Evolutionary conservation across 2,329 filamentous ascomycete species (phyloP).

Genomic region (Trichoderma brevicompactum): DNA sequence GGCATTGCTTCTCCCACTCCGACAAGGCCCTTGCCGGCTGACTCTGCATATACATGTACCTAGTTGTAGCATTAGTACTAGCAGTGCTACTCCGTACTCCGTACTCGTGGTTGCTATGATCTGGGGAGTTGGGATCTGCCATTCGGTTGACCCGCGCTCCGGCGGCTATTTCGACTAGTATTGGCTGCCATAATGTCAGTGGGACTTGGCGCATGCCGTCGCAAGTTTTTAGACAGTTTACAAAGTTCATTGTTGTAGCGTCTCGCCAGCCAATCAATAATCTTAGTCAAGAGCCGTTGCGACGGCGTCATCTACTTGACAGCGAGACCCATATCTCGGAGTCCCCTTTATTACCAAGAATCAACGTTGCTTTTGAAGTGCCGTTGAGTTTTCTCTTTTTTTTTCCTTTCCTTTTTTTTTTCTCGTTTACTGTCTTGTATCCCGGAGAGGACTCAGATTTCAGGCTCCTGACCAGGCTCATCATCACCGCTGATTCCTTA

Average conservation of each 20-base stretch:
- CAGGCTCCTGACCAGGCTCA: constrained; percentile 1
- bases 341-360: background rate
- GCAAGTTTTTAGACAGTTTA: background rate
- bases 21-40: constrained; percentile 7
- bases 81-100: background rate
- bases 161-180: constrained; percentile 19
- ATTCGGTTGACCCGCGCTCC: constrained; percentile 5
- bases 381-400: background rate
- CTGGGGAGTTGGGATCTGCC: constrained; percentile 18
- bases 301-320: background rate
- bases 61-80: background rate
- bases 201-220: constrained; percentile 19
- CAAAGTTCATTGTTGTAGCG: background rate
- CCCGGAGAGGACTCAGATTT: background rate
- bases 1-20: background rate
- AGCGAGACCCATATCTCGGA: background rate
- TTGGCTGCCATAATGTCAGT: constrained; percentile 4
- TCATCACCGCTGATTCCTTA: background rate
- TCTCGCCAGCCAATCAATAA: constrained; percentile 12
- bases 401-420: too few relatives aligned
- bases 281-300: background rate
- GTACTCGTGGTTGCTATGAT: constrained; percentile 1
- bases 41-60: constrained; percentile 14
- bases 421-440: background rate
- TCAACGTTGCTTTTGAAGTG: too few relatives aligned